Conservation (phyloP, 2,329 filamentous ascomycete species). For the Leptographium procerum region DNA sequence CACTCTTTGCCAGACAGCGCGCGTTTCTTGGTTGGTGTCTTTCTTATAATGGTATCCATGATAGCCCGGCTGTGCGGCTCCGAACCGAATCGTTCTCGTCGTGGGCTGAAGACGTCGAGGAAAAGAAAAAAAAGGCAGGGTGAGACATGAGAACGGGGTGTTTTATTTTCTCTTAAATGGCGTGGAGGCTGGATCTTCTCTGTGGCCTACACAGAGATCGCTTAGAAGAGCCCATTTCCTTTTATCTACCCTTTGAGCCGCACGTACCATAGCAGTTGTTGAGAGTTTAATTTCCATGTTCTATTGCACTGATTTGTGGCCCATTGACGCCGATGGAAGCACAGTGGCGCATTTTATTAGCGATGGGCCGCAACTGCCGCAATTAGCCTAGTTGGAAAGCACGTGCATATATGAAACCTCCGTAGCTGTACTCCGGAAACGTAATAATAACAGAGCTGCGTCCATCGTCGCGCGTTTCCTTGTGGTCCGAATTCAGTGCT, state of each 20-base stretch:
- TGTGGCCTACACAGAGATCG: neutral
- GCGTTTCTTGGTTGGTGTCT: neutral
- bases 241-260: neutral
- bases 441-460: neutral
- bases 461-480: neutral
- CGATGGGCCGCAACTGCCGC: no score
- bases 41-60: neutral
- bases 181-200: conserved; percentile 3
- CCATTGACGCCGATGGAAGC: no score
- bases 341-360: no score
- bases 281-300: neutral
- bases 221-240: neutral
- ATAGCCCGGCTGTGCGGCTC: neutral
- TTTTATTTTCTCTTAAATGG: neutral
- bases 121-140: neutral
- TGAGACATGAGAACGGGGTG: neutral
- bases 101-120: no score
- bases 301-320: neutral
- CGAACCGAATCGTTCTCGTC: neutral
- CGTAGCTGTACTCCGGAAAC: neutral
- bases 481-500: conserved; percentile 9
- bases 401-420: neutral
- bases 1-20: neutral
- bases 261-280: conserved; percentile 9
- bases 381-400: neutral